Percentiles rank a stretch among this genome's conserved stretches.
Conservation (phyloP, 2,329 filamentous ascomycete species). For the Lachnellula cervina region DNA sequence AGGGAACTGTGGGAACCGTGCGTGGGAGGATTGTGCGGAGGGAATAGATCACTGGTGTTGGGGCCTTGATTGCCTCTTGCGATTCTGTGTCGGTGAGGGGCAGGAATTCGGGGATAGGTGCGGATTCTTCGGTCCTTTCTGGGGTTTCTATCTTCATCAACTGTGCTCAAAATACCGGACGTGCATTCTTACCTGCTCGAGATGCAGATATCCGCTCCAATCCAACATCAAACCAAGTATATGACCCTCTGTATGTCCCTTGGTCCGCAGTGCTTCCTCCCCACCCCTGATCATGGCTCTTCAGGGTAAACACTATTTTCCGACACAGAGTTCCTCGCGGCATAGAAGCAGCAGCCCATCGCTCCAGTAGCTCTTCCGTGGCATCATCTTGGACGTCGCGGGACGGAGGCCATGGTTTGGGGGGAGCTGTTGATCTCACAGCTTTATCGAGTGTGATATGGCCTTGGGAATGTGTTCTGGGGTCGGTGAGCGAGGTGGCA, state of each 20-base stretch:
- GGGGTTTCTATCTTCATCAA: background rate
- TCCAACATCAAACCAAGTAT: slow-evolving; percentile 61
- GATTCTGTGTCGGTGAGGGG: background rate
- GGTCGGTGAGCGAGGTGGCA: background rate
- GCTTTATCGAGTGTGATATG: background rate
- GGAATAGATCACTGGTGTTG: background rate
- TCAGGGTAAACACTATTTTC: slow-evolving; percentile 57
- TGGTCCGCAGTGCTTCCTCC: slow-evolving; percentile 31
- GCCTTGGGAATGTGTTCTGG: background rate
- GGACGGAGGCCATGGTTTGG: slow-evolving; percentile 12
- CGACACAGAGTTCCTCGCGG: slow-evolving; percentile 43
- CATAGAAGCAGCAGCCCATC: slow-evolving; percentile 15
- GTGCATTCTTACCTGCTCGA: slow-evolving; percentile 14
- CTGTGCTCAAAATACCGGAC: slow-evolving; percentile 15
- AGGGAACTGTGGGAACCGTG: background rate
- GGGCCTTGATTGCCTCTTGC: background rate
- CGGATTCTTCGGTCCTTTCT: background rate
- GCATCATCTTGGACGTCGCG: slow-evolving; percentile 8
- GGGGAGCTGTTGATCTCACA: background rate
- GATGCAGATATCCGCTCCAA: slow-evolving; percentile 49
- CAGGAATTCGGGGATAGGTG: background rate
- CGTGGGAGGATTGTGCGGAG: slow-evolving; percentile 9
- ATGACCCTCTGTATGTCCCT: slow-evolving; percentile 45
- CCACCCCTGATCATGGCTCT: slow-evolving; percentile 56
- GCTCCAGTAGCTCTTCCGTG: slow-evolving; percentile 17